These are phyloP conservation scores for Nissolia schottii DNA, from an alignment of 306 rosid genomes.

Conservation along the genomic window DNA sequence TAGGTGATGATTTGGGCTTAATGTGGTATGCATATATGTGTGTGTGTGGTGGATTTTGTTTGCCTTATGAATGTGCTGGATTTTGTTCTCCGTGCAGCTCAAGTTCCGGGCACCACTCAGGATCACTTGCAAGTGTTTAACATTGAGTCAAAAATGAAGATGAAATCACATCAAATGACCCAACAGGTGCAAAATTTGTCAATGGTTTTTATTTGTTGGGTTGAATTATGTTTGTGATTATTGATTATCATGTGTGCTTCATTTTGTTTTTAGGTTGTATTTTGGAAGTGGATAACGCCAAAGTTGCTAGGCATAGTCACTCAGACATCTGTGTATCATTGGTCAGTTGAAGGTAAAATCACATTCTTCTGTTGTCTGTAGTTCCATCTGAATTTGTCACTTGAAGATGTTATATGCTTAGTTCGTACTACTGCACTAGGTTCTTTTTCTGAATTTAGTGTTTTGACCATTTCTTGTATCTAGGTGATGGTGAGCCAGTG, in stretches of 20 bases:
- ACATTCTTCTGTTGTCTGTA: background rate
- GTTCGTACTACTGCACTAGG: background rate
- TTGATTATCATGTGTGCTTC: background rate
- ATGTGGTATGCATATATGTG: too few relatives aligned
- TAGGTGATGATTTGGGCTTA: too few relatives aligned
- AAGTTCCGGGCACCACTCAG: conserved; percentile 72
- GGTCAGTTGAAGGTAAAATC: conserved; percentile 58
- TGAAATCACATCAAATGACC: conserved; percentile 76
- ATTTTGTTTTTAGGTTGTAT: conserved; percentile 54
- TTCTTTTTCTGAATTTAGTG: conserved; percentile 2
- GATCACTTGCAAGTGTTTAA: conserved; percentile 83
- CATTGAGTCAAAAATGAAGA: conserved; percentile 63
- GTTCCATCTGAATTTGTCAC: background rate
- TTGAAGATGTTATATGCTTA: background rate
- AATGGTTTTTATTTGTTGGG: background rate
- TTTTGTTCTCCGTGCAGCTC: conserved; percentile 54
- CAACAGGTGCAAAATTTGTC: conserved; percentile 54
- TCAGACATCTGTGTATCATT: too few relatives aligned
- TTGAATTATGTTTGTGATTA: conserved; percentile 7
- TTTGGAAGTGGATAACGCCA: conserved; percentile 81
- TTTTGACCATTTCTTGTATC: conserved; percentile 4
- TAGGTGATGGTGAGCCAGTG: conserved; percentile 69
- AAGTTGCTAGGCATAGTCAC: conserved; percentile 62
- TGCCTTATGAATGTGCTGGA: background rate
- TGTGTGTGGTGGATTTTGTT: too few relatives aligned